phyloP scores from a whole-genome alignment of 164 flowering plant genomes.

The Liquidambar formosana region DNA sequence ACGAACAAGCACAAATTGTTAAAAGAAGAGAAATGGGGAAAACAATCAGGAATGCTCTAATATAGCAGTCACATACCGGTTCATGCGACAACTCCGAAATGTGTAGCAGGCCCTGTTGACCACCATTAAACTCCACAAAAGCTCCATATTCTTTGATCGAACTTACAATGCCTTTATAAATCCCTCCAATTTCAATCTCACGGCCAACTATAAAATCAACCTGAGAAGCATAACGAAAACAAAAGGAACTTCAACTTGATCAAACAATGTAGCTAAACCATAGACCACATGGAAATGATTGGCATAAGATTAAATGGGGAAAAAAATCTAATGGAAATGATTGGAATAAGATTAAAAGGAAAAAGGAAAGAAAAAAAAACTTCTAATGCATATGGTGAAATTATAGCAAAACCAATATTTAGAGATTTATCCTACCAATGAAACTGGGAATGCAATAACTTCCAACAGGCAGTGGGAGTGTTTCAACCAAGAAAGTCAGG shows the following conservation, averaged over 20 bases:
- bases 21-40: not conserved
- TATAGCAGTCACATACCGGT: constrained; percentile 41
- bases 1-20: not conserved
- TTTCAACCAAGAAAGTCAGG: not conserved
- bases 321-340: not conserved
- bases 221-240: constrained; percentile 30
- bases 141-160: constrained; percentile 96
- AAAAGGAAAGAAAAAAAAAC: not conserved
- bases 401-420: not conserved
- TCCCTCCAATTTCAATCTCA: constrained; percentile 85
- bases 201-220: constrained; percentile 84
- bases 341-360: not conserved
- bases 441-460: not conserved
- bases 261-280: not conserved
- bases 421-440: not conserved
- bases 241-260: not conserved
- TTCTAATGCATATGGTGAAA: not conserved
- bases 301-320: too few relatives aligned
- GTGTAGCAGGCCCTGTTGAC: constrained; percentile 94
- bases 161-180: constrained; percentile 78
- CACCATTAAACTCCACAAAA: constrained; percentile 96
- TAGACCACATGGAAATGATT: not conserved
- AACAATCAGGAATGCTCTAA: not conserved
- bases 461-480: too few relatives aligned
- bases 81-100: constrained; percentile 94